Conservation (phyloP, 768 basidiomycete genomes). For the Mycena capillaripes region DNA sequence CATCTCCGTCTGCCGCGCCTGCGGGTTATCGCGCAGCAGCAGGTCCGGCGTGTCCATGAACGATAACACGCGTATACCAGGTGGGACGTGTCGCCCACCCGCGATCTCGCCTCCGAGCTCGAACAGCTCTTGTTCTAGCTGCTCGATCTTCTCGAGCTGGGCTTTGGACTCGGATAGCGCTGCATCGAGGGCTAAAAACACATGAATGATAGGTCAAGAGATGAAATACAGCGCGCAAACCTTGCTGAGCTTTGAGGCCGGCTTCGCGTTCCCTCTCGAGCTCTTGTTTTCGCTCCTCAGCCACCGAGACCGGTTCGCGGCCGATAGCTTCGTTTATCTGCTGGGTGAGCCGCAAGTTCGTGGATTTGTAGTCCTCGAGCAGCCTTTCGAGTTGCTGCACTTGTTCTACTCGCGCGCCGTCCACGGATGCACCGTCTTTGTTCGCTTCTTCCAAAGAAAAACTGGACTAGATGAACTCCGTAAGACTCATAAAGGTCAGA, state of each 20-base stretch:
- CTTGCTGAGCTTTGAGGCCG: constrained; percentile 54
- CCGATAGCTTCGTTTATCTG: constrained; percentile 61
- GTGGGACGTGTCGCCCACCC: constrained; percentile 81
- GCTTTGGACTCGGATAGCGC: constrained; percentile 50
- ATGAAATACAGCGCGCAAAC: constrained; percentile 43
- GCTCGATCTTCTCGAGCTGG: constrained; percentile 70
- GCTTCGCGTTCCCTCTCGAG: constrained; percentile 54
- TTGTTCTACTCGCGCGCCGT: constrained; percentile 56
- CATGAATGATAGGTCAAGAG: neutral
- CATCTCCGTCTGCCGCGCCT: constrained; percentile 77
- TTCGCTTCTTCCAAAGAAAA: constrained; percentile 71
- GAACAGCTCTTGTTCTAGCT: constrained; percentile 84
- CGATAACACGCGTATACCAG: constrained; percentile 76
- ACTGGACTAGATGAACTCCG: constrained; percentile 61
- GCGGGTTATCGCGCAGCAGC: constrained; percentile 72
- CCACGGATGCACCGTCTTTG: constrained; percentile 46
- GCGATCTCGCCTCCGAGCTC: constrained; percentile 84
- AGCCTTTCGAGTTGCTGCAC: constrained; percentile 69
- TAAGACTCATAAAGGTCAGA: neutral
- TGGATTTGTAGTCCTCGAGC: constrained; percentile 66
- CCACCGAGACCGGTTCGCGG: constrained; percentile 50
- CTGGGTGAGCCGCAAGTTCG: constrained; percentile 59
- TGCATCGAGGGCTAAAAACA: constrained; percentile 59
- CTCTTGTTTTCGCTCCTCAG: constrained; percentile 56
- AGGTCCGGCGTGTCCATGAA: constrained; percentile 87